phyloP scores from a whole-genome alignment of 352 stramenopile genomes.

The Pythium inflatum region DNA sequence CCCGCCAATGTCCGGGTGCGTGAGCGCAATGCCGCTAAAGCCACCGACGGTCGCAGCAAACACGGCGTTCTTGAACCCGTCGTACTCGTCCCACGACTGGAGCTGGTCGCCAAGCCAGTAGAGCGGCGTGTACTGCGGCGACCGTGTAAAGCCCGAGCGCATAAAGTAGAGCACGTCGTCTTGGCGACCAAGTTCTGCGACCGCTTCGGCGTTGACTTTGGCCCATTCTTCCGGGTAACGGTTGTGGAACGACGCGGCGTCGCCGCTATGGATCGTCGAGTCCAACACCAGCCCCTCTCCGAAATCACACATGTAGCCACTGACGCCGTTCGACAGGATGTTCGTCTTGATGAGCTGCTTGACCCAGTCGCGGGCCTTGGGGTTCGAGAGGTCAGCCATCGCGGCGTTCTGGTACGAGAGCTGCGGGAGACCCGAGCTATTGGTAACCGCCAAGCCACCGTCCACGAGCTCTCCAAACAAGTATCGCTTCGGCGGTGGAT shows the following conservation, averaged over 20 bases:
- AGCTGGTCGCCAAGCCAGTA: slow-evolving; percentile 25
- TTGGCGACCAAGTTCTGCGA: slow-evolving; percentile 18
- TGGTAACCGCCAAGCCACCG: slow-evolving; percentile 15
- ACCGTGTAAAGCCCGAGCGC: slow-evolving; percentile 22
- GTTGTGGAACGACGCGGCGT: slow-evolving; percentile 20
- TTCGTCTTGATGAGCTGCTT: slow-evolving; percentile 26
- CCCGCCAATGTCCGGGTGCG: slow-evolving; percentile 24
- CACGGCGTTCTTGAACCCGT: slow-evolving; percentile 25
- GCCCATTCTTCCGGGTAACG: slow-evolving; percentile 24
- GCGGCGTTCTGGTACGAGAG: slow-evolving; percentile 23
- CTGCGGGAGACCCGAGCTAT: slow-evolving; percentile 9
- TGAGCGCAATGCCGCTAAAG: slow-evolving; percentile 23
- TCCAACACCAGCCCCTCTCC: slow-evolving; percentile 14
- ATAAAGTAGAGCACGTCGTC: slow-evolving; percentile 24
- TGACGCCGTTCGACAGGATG: slow-evolving; percentile 16
- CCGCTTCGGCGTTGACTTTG: slow-evolving; percentile 22
- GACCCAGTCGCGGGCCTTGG: slow-evolving; percentile 21
- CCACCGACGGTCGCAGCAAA: slow-evolving; percentile 19
- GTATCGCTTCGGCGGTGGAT: slow-evolving; percentile 18
- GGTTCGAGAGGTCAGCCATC: slow-evolving; percentile 22
- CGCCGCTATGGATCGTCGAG: slow-evolving; percentile 1
- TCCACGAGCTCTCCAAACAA: slow-evolving; percentile 17
- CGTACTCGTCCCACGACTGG: slow-evolving; percentile 24
- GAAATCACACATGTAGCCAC: slow-evolving; percentile 27
- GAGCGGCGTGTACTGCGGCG: slow-evolving; percentile 24